Evolutionary conservation across 495 filamentous ascomycete species (phyloP).

Genomic region (Choiromyces venosus): DNA sequence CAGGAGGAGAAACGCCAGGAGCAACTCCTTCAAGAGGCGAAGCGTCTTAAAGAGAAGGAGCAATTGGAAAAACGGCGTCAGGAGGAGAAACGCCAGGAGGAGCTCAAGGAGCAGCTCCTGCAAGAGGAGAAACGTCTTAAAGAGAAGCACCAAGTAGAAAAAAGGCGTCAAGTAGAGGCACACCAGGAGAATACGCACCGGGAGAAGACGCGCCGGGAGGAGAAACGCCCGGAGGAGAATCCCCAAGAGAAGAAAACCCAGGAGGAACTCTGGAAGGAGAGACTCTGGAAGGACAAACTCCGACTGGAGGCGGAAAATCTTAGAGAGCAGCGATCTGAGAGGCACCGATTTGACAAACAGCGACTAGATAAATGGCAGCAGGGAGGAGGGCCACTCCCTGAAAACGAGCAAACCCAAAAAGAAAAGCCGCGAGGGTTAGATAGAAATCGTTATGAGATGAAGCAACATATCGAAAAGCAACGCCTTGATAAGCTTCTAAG

Average conservation of each 20-base stretch:
- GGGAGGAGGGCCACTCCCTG: slow-evolving; percentile 67
- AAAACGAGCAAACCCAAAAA: not conserved
- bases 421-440: not conserved
- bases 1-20: slow-evolving; percentile 8
- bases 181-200: slow-evolving; percentile 58
- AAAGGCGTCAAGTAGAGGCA: not conserved
- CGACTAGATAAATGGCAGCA: slow-evolving; percentile 91
- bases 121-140: slow-evolving; percentile 46
- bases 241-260: slow-evolving; percentile 38
- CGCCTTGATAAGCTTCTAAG: slow-evolving; percentile 1
- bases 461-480: not conserved
- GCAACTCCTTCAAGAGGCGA: not conserved
- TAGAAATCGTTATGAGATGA: not conserved
- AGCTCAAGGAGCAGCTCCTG: not conserved
- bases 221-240: slow-evolving; percentile 50
- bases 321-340: slow-evolving; percentile 71
- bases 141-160: slow-evolving; percentile 38
- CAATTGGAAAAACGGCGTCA: not conserved
- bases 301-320: slow-evolving; percentile 57
- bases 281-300: slow-evolving; percentile 62
- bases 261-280: slow-evolving; percentile 49
- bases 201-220: slow-evolving; percentile 58
- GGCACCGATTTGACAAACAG: slow-evolving; percentile 50
- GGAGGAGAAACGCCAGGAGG: slow-evolving; percentile 14
- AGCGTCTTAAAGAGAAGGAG: not conserved